phyloP scores from a whole-genome alignment of 345 rosid species.

The Gossypium rotundifolium region DNA sequence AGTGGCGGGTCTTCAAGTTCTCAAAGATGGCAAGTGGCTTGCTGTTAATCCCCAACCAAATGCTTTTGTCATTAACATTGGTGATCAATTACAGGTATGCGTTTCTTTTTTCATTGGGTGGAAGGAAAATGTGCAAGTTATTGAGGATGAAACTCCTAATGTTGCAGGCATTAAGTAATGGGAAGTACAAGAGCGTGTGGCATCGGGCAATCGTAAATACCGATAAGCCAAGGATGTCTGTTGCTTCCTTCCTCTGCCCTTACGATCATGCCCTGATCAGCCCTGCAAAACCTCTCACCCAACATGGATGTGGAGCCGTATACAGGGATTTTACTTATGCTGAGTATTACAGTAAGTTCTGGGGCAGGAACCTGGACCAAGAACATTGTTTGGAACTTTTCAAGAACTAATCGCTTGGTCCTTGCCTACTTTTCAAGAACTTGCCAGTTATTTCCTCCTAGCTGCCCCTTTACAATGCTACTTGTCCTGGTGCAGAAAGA shows the following conservation, averaged over 20 bases:
- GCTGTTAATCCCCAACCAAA: constrained; percentile 74
- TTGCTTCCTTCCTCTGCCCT: constrained; percentile 79
- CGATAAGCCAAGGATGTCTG: constrained; percentile 54
- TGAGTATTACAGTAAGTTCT: constrained; percentile 79
- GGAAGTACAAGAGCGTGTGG: constrained; percentile 83
- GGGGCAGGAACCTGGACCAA: constrained; percentile 85
- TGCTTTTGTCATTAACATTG: constrained; percentile 84
- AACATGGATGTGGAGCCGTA: constrained; percentile 36
- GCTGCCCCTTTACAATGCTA: no score
- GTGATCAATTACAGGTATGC: constrained; percentile 79
- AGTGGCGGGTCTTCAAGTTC: constrained; percentile 77
- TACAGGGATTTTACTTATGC: constrained; percentile 77
- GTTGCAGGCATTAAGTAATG: constrained; percentile 75
- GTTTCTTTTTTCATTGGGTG: not conserved
- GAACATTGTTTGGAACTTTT: constrained; percentile 80
- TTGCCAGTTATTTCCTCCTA: no score
- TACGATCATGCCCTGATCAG: constrained; percentile 49
- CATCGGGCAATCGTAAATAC: constrained; percentile 70
- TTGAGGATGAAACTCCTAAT: not conserved
- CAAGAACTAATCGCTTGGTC: constrained; percentile 24
- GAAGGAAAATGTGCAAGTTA: not conserved
- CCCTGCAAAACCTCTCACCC: constrained; percentile 44
- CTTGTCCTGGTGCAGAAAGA: no score
- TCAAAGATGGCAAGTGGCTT: constrained; percentile 68
- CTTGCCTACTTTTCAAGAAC: not conserved